Percentiles rank a stretch among this genome's conserved stretches.
Conservation (phyloP, 305 asterid genomes). For the Fraxinus baroniana region DNA sequence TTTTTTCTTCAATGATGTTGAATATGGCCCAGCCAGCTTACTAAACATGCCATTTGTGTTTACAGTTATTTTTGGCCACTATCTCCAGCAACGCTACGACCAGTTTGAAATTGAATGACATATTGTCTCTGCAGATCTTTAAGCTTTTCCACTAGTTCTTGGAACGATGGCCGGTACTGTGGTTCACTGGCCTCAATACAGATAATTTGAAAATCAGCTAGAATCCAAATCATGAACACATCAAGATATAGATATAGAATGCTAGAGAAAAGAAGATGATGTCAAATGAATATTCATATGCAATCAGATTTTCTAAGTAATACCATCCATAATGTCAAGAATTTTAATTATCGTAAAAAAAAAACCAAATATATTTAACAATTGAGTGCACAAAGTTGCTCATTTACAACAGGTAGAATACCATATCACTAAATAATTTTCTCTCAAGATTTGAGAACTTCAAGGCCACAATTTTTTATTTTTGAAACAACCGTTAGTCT, state of each 20-base stretch:
- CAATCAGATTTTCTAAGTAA: background rate
- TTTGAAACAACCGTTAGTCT: background rate
- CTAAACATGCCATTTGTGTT: conserved; percentile 14
- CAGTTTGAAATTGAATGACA: conserved; percentile 56
- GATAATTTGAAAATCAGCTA: background rate
- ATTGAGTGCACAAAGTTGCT: background rate
- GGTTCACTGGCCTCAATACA: conserved; percentile 63
- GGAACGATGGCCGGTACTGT: conserved; percentile 71
- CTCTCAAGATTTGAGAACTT: background rate
- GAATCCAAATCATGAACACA: background rate
- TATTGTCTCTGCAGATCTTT: conserved; percentile 62
- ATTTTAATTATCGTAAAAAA: background rate
- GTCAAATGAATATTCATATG: background rate
- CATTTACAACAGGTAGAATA: background rate
- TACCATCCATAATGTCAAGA: background rate
- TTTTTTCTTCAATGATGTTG: background rate
- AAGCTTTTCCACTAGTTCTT: conserved; percentile 73
- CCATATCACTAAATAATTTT: background rate
- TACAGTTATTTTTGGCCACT: conserved; percentile 44
- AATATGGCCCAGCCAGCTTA: background rate
- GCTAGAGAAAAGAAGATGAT: background rate
- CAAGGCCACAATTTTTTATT: background rate
- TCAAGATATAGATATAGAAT: background rate
- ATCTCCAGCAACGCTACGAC: conserved; percentile 46
- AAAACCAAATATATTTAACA: background rate